These are phyloP conservation scores for Neostapfia colusana DNA, from an alignment of 176 grass and related monocot genomes.

Conservation along the genomic window DNA sequence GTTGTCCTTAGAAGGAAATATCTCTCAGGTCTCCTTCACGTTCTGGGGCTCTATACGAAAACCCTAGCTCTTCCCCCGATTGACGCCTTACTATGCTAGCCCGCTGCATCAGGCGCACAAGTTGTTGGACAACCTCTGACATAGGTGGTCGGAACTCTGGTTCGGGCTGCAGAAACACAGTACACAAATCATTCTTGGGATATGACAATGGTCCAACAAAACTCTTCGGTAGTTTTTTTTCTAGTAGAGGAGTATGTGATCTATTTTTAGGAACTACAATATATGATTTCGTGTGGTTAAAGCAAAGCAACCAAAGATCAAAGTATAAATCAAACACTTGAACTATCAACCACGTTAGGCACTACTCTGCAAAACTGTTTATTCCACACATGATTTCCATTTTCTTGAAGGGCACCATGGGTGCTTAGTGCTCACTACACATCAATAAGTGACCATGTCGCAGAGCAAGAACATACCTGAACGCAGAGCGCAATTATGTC, in stretches of 20 bases:
- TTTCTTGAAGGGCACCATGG: background rate
- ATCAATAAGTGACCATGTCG: background rate
- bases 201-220: background rate
- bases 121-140: conserved; percentile 95
- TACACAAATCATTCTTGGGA: conserved; percentile 12
- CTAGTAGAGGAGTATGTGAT: no score
- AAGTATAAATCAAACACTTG: background rate
- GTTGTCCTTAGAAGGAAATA: conserved; percentile 55
- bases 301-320: background rate
- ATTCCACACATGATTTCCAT: background rate
- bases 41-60: conserved; percentile 73
- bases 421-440: conserved; percentile 16
- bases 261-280: background rate
- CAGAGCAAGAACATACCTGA: conserved; percentile 61
- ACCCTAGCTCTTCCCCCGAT: conserved; percentile 91
- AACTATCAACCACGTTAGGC: background rate
- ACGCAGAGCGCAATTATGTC: conserved; percentile 96
- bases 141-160: conserved; percentile 95
- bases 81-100: conserved; percentile 75
- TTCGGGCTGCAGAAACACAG: conserved; percentile 58
- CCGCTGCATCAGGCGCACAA: conserved; percentile 86
- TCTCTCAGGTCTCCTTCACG: conserved; percentile 62
- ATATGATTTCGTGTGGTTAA: conserved; percentile 9
- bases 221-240: background rate
- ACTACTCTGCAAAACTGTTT: background rate